Evolutionary conservation across 2,329 filamentous ascomycete species (phyloP), one percentile per base, ranked within the genome.

Genomic region (Xylariales sp.): DNA sequence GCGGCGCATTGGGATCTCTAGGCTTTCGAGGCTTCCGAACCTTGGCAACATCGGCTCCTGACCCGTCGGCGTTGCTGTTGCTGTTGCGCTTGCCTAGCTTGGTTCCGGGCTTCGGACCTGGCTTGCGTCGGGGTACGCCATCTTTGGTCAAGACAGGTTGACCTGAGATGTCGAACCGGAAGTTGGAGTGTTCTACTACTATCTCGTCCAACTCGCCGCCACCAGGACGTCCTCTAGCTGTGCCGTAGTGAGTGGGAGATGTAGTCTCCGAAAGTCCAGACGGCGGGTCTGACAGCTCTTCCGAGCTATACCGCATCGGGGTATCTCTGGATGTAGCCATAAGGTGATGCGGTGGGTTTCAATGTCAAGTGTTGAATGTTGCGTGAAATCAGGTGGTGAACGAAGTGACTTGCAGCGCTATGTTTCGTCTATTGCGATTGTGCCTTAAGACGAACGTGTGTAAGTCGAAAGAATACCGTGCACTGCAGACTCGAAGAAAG

Each of bases 71-170:
- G 39, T 61, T 61, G 35, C 62, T 49, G 16, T 60, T 55, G 42
- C 56, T 57, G 64, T 66, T 69, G 43, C 62, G 60, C 52, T 73
- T 74, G 36, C 38, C 38, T n/a, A 71, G 60, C 41, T 64, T 72
- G 46, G 66, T 76, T 55, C 73, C 84, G 54, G 80, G 78, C 56
- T 84, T 84, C 37, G 80, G 73, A 16, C 78, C 79, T 15, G 79
- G 78, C 63, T 83, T 84, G 62, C 81, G 81, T 4, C 78, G 64
- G 1, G 77, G 76, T 5, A 78, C 55, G 9, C 77, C 77, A 38
- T 76, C 76, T 19, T 76, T 76, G 0, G 76, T 80, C 39, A 80
- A 61, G 61, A 53, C 64, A 49, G 48, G 68, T 57, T 47, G 71
- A 58, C 46, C 59, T 46, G 46, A 53, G 44, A 37, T 57, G 48